Conservation (phyloP, 1,284 basidiomycete species). For the Ganoderma leucocontextum region DNA sequence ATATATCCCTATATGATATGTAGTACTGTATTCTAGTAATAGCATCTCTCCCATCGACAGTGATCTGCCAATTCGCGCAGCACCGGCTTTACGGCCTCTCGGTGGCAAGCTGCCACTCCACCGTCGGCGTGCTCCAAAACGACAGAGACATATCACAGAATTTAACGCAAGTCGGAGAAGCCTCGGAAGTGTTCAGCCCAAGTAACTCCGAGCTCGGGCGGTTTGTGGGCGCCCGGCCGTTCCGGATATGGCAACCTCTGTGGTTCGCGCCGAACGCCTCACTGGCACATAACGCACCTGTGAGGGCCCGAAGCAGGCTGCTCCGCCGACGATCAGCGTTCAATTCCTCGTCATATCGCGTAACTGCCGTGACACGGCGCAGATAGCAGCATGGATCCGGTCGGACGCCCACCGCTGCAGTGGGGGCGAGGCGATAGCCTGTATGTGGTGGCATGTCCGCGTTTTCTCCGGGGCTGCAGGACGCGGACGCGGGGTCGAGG, state of each 20-base stretch:
- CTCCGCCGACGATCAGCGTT: not conserved
- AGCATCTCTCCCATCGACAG: not conserved
- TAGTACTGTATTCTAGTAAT: not conserved
- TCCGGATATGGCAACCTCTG: constrained; percentile 26
- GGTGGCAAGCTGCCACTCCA: not conserved
- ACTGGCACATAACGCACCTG: not conserved
- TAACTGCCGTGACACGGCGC: too few species aligned
- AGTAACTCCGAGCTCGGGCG: constrained; percentile 20
- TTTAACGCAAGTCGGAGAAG: constrained; percentile 10
- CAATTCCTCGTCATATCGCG: not conserved
- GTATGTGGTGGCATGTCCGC: constrained; percentile 14
- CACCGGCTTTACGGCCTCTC: not conserved
- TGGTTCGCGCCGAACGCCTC: constrained; percentile 15
- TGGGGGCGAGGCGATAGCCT: not conserved
- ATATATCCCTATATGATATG: not conserved
- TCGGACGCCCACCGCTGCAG: not conserved
- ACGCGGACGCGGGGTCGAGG: not conserved
- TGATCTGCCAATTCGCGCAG: not conserved
- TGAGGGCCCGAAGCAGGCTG: not conserved
- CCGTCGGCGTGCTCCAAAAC: not conserved
- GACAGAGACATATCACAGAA: not conserved
- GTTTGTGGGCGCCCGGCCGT: not conserved
- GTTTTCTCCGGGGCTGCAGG: constrained; percentile 21
- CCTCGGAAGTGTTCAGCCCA: constrained; percentile 14
- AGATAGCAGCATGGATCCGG: not conserved